A percentile compares a stretch with the other conserved stretches of the same genome.
Conservation (phyloP, 495 filamentous ascomycete genomes). For the Articulospora tetracladia region DNA sequence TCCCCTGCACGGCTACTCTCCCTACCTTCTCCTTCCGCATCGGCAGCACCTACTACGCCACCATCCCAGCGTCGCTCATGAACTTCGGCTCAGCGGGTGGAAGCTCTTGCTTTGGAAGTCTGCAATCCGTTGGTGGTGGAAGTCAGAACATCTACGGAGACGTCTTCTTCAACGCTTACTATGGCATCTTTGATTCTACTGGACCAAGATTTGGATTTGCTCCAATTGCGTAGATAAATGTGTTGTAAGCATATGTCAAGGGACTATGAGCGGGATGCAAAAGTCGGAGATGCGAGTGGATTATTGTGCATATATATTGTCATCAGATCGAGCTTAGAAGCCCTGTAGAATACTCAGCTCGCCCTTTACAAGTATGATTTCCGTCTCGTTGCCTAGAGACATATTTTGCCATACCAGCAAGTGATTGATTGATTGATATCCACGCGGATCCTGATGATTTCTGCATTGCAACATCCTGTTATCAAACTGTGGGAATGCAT, state of each 20-base stretch:
- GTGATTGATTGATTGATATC: no score
- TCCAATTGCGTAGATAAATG: background rate
- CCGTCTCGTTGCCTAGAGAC: no score
- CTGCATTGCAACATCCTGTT: background rate
- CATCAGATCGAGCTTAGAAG: no score
- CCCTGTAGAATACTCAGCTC: background rate
- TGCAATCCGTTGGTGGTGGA: conserved; percentile 59
- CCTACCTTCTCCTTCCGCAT: conserved; percentile 63
- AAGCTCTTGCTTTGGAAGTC: conserved; percentile 57
- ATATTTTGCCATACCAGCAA: no score
- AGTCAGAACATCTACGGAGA: conserved; percentile 72
- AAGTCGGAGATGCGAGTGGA: no score
- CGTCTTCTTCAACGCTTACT: conserved; percentile 75
- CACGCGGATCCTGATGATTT: no score
- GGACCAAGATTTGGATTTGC: conserved; percentile 30
- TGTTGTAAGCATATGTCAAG: no score
- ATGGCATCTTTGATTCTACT: conserved; percentile 65
- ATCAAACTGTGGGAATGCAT: no score
- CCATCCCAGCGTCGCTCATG: conserved; percentile 51
- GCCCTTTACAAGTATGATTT: no score
- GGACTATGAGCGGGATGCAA: no score
- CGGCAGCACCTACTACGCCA: conserved; percentile 35
- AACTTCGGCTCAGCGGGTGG: conserved; percentile 46
- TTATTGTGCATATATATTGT: no score
- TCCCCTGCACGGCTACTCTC: conserved; percentile 57